phyloP scores from a whole-genome alignment of 257 asterid species.

The Mentha longifolia region DNA sequence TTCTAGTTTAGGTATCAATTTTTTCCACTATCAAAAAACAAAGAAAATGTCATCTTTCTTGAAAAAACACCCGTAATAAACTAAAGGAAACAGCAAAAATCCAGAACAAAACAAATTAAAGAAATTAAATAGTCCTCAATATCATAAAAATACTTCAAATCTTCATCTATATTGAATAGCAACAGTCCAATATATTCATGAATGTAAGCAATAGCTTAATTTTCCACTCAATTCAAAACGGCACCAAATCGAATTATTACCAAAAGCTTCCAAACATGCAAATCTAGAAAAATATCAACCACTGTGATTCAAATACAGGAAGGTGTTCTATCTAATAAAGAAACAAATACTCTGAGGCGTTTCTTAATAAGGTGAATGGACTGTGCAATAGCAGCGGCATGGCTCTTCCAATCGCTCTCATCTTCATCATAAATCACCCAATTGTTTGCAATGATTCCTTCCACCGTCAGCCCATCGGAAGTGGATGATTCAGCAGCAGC shows the following conservation, averaged over 20 bases:
- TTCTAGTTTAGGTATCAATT: conserved; percentile 54
- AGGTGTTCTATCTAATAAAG: too few species aligned
- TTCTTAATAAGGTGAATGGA: conserved; percentile 86
- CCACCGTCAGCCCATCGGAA: conserved; percentile 86
- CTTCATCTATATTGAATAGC: not conserved
- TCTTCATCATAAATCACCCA: conserved; percentile 74
- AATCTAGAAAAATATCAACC: not conserved
- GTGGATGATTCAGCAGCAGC: conserved; percentile 67
- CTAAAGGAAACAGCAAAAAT: conserved; percentile 7
- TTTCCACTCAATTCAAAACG: conserved; percentile 22
- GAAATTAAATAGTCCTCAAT: not conserved
- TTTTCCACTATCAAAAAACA: conserved; percentile 68
- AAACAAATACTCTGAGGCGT: conserved; percentile 64
- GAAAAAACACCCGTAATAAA: not conserved
- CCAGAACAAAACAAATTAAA: not conserved
- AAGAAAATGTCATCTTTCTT: conserved; percentile 20
- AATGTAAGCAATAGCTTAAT: not conserved
- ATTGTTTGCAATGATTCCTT: conserved; percentile 67
- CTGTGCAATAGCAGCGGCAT: conserved; percentile 88
- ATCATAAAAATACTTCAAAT: conserved; percentile 1
- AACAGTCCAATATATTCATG: not conserved
- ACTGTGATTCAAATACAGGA: conserved; percentile 8
- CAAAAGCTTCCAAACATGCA: not conserved
- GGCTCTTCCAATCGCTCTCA: conserved; percentile 90
- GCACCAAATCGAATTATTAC: not conserved